Base-by-base conservation (phyloP, 192 early-diverging fungal species). In the Gigaspora rosea region DNA sequence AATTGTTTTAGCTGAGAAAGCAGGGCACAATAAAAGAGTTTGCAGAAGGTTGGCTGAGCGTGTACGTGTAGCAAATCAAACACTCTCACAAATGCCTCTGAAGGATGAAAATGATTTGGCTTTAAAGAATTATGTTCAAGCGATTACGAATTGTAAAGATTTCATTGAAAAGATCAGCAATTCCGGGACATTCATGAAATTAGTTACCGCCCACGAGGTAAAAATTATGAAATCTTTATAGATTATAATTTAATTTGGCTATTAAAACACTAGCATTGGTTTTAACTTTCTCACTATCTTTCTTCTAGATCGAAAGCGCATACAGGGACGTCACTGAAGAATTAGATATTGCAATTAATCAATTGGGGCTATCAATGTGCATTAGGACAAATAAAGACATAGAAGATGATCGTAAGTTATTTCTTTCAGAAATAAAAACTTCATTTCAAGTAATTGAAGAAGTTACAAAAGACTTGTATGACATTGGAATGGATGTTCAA, bases 1-100 rank as follows among this genome's bases (percentile, higher is more conserved):
- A 33, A 18, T 68, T 68, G 47, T 15, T n/a, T 47, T 68, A 47
- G 32, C 35, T 10, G 66, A 68, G n/a, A 68, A 47, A 36, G 66
- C 66, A 16, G 66, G 32, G n/a, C 66, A 68, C 35, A 68, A 68
- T 48, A 68, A 68, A 68, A 68, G n/a, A 68, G 32, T 68, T 36
- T 68, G 66, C n/a, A 16, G 66, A 27, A 33, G 47, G 9, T n/a
- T 68, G 41, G 33, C 66, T 2, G 66, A 68, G 36, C 66, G 66
- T 20, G 35, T 68, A 20, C 66, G 47, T 12, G 47, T 48, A 10
- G 66, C 66, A 18, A 68, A 47, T n/a, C 41, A 46, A 47, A 47
- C 3, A 33, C 20, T 68, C 7, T 18, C 15, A 68, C 9, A 47
- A 27, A 27, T 27, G 15, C 3, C 2, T 36, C 8, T 36, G 9